Base-by-base conservation (phyloP, 2,329 filamentous ascomycete genomes). In the Aspergillus sp. region DNA sequence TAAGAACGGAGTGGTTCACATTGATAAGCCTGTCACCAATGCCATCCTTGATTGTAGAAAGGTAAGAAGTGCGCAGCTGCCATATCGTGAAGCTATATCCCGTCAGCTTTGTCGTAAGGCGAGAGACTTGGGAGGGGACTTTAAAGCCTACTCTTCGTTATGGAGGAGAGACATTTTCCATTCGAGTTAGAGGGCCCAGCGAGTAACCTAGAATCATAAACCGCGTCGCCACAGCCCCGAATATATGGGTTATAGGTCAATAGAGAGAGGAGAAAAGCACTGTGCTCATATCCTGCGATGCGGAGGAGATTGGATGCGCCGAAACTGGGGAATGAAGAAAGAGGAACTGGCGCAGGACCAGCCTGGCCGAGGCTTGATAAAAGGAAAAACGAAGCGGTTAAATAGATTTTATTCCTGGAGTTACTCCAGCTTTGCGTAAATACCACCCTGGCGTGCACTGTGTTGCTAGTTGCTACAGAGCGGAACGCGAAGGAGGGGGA, bases 21-120 rank as follows among this genome's bases (percentile, higher is more conserved):
- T 81, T 86, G 72, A 88, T 88, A 52, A 88, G 76, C 42, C 85
- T 80, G 68, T 88, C 85, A 60, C 85, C 85, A 41, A 87, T 83
- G 58, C 85, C 85, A 69, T 88, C 85, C 70, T 86, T 86, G 65
- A 85, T 86, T 48, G 81, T 78, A 30, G 81, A 81, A 18, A 88
- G 80, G 67, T 87, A 88, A 38, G 84, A 84, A 17, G 85, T 85
- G 56, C 85, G 84, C 41, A 88, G 77, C 67, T 86, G 84, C 79
- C 86, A 88, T 58, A 87, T 81, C 32, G 85, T 83, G 69, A 88
- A 88, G 68, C 83, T 85, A 68, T 55, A 26, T 36, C 3, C 24
- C 45, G 68, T 56, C 32, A 56, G 48, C 42, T n/a, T 32, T 15
- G 17, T 24, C 17, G 6, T 41, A 53, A 45, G 20, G 47, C 24